phyloP scores from a whole-genome alignment of 192 early-diverging fungal genomes.

The Rhizoclosmatium globosum region DNA sequence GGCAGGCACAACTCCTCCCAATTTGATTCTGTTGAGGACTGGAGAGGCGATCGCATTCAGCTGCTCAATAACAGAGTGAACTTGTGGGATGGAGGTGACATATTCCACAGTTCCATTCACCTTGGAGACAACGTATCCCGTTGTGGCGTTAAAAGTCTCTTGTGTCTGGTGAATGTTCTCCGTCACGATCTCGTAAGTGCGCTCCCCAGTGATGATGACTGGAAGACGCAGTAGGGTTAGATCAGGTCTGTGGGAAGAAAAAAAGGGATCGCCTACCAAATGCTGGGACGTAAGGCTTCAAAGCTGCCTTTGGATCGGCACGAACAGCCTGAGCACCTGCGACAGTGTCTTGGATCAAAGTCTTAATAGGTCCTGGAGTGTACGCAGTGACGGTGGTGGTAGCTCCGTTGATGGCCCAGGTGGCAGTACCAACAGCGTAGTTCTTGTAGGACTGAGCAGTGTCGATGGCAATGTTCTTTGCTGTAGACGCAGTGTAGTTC shows the following conservation, averaged over 20 bases:
- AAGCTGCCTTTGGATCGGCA: slow-evolving; percentile 51
- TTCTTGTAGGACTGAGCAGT: background rate
- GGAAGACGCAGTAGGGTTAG: background rate
- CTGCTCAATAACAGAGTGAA: slow-evolving; percentile 52
- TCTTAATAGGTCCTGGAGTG: slow-evolving; percentile 55
- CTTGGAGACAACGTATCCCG: slow-evolving; percentile 42
- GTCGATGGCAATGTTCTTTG: slow-evolving; percentile 27
- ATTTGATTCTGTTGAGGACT: slow-evolving; percentile 36
- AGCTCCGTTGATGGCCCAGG: slow-evolving; percentile 49
- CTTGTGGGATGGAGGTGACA: slow-evolving; percentile 49
- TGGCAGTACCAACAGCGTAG: slow-evolving; percentile 47
- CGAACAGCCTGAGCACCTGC: slow-evolving; percentile 41
- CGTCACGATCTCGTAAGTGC: slow-evolving; percentile 54
- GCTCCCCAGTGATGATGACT: slow-evolving; percentile 53
- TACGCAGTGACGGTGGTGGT: slow-evolving; percentile 60
- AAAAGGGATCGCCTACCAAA: slow-evolving; percentile 19
- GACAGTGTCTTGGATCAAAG: slow-evolving; percentile 42
- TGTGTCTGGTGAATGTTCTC: slow-evolving; percentile 44
- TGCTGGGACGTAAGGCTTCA: slow-evolving; percentile 56
- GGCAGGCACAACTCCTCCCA: slow-evolving; percentile 5
- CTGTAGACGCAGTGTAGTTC: background rate
- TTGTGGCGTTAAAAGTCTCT: slow-evolving; percentile 38
- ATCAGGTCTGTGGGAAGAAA: background rate
- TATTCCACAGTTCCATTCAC: slow-evolving; percentile 54
- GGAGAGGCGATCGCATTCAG: slow-evolving; percentile 50